These are phyloP conservation scores for Plasmodium reichenowi DNA, from an alignment of 169 alveolate species.

Conservation along the genomic window DNA sequence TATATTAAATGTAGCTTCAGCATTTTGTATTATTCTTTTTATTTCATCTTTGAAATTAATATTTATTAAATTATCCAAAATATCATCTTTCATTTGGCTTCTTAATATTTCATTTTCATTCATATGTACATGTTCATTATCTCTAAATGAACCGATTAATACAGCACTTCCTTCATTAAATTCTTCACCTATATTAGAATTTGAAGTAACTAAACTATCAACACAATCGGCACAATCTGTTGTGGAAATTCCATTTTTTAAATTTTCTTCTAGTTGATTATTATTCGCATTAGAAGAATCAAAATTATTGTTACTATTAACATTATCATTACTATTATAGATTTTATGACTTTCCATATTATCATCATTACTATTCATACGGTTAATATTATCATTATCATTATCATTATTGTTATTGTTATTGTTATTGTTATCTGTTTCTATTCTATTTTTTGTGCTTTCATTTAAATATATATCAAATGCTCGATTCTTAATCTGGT, in stretches of 20 bases:
- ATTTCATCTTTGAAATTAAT: constrained; percentile 34
- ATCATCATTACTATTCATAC: neutral
- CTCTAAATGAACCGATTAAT: too few species aligned
- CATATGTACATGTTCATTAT: too few species aligned
- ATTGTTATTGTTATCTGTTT: neutral
- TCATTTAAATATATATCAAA: constrained; percentile 27
- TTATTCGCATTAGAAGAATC: too few species aligned
- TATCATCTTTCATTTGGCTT: neutral
- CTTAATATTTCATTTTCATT: neutral
- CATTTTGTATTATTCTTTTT: constrained; percentile 20
- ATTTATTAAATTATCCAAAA: constrained; percentile 11
- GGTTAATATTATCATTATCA: neutral
- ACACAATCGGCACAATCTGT: too few species aligned
- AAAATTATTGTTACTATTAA: neutral
- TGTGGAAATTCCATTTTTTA: too few species aligned
- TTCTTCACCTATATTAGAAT: too few species aligned
- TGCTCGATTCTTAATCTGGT: constrained; percentile 27
- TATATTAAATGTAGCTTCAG: neutral
- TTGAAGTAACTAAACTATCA: too few species aligned
- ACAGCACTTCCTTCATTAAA: too few species aligned
- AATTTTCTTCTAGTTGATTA: neutral
- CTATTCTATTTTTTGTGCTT: constrained; percentile 6
- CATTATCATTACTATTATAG: neutral
- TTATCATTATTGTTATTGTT: too few species aligned
- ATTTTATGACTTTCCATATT: neutral